phyloP scores from a whole-genome alignment of 306 rosid genomes.

The Phaseolus lunatus region DNA sequence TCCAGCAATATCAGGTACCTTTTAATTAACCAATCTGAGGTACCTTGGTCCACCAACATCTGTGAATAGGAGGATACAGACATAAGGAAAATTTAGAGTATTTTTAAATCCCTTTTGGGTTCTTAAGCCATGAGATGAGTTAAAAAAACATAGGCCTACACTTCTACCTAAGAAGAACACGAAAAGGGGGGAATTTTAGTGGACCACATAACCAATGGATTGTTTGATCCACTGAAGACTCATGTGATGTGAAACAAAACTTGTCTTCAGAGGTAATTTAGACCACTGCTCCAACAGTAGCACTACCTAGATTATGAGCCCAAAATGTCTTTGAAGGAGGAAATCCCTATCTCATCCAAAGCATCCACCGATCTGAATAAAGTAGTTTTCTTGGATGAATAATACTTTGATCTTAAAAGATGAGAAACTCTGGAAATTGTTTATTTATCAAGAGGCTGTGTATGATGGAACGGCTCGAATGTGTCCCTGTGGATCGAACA shows the following conservation, averaged over 20 bases:
- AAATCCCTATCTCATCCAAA: conserved; percentile 15
- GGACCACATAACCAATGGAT: conserved; percentile 2
- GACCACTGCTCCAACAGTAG: background rate
- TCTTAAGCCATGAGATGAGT: background rate
- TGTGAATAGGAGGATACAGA: background rate
- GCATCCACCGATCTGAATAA: background rate
- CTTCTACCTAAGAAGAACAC: background rate
- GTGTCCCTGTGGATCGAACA: background rate
- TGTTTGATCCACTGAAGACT: background rate
- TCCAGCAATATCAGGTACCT: background rate
- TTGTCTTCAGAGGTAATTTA: background rate
- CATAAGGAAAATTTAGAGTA: background rate
- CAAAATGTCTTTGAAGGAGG: background rate
- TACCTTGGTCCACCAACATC: conserved; percentile 20
- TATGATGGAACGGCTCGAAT: background rate
- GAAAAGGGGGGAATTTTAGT: background rate
- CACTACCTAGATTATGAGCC: conserved; percentile 20
- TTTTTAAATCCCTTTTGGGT: background rate
- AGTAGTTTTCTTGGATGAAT: conserved; percentile 10
- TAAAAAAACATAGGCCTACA: background rate
- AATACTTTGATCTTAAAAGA: conserved; percentile 1
- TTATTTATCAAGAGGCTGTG: background rate
- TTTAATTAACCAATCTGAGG: background rate
- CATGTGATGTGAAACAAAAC: background rate
- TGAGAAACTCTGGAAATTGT: background rate